A percentile compares a stretch with the other conserved stretches of the same genome.
These are phyloP conservation scores for Blumeria graminis DNA, from an alignment of 2,329 filamentous ascomycete genomes.

Conservation along the genomic window DNA sequence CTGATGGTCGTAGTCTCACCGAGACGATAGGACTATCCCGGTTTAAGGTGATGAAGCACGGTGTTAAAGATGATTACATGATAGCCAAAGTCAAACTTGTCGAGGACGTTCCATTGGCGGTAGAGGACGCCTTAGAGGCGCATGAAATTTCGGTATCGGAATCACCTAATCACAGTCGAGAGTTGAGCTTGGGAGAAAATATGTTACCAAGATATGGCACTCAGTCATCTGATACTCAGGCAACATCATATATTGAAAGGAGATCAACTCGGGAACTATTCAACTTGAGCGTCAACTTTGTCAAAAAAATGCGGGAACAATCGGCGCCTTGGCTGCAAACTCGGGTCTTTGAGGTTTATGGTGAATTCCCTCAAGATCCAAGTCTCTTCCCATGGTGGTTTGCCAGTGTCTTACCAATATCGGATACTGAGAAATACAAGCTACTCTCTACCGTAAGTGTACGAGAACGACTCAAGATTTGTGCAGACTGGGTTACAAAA, in stretches of 20 bases:
- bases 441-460: constrained; percentile 53
- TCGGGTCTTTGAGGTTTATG: constrained; percentile 49
- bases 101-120: constrained; percentile 57
- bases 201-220: not conserved
- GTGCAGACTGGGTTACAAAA: constrained; percentile 51
- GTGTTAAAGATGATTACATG: constrained; percentile 49
- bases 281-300: constrained; percentile 38
- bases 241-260: constrained; percentile 14
- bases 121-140: constrained; percentile 57
- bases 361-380: constrained; percentile 49
- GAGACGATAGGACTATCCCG: constrained; percentile 55
- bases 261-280: constrained; percentile 46
- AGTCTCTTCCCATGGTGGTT: constrained; percentile 78
- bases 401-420: constrained; percentile 54
- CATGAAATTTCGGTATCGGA: constrained; percentile 26
- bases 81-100: constrained; percentile 54
- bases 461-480: constrained; percentile 60
- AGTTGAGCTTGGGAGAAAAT: not conserved
- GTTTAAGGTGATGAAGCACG: constrained; percentile 45
- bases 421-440: constrained; percentile 55
- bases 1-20: constrained; percentile 60
- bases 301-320: constrained; percentile 39
- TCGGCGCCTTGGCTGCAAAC: constrained; percentile 54
- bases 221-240: not conserved
- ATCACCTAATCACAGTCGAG: not conserved